Conservation (phyloP, 176 grass and related monocot genomes). For the Olyra latifolia region DNA sequence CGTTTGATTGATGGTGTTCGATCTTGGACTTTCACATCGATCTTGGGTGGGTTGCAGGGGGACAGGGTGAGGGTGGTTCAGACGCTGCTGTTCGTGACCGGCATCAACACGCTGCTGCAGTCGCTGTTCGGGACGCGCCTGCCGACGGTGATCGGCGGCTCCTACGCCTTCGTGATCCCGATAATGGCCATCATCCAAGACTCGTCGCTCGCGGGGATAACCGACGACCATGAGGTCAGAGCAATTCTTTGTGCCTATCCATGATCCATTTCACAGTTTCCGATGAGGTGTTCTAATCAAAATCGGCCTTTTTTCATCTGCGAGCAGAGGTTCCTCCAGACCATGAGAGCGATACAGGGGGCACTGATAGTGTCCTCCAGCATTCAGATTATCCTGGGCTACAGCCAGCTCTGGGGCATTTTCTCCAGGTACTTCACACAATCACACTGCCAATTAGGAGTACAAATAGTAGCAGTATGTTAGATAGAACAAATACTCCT, state of each 20-base stretch:
- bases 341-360: conserved; percentile 95
- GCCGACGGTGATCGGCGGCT: conserved; percentile 85
- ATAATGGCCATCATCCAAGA: conserved; percentile 82
- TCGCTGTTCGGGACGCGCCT: conserved; percentile 92
- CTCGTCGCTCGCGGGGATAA: conserved; percentile 54
- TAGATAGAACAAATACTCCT: neutral
- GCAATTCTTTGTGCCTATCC: too few relatives aligned
- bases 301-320: conserved; percentile 6
- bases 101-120: conserved; percentile 97
- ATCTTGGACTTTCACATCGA: neutral
- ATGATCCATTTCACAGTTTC: neutral
- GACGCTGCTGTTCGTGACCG: conserved; percentile 93
- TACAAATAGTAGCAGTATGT: neutral
- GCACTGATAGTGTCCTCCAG: conserved; percentile 92
- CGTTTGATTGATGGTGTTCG: neutral
- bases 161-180: conserved; percentile 93
- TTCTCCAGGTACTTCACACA: conserved; percentile 73
- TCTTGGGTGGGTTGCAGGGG: conserved; percentile 49
- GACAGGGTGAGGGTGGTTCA: conserved; percentile 97
- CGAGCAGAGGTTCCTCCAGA: conserved; percentile 87
- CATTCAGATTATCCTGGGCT: conserved; percentile 96
- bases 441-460: neutral
- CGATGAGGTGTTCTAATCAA: conserved; percentile 5
- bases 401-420: conserved; percentile 99
- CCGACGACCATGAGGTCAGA: conserved; percentile 70